Percentiles rank a stretch among this genome's conserved stretches.
phyloP scores from a whole-genome alignment of 345 rosid genomes.

The Populus pruinosa region DNA sequence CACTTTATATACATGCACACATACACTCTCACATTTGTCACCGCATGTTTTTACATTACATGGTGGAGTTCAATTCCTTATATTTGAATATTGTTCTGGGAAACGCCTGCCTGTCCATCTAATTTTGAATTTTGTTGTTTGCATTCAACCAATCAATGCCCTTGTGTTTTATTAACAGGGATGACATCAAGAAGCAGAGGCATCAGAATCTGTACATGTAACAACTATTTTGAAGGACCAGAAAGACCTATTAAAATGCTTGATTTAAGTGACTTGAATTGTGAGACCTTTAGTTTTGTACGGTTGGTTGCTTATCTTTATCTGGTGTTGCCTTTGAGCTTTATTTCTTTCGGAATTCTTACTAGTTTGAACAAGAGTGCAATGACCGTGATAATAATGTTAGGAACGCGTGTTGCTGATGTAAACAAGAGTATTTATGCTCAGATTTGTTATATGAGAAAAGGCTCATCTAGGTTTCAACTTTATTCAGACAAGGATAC shows the following conservation, averaged over 20 bases:
- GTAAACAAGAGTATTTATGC: neutral
- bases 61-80: neutral
- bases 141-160: neutral
- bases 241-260: neutral
- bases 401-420: neutral
- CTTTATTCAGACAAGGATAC: neutral
- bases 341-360: neutral
- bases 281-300: conserved; percentile 6
- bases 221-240: conserved; percentile 4
- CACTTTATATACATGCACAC: neutral
- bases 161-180: conserved; percentile 15
- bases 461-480: neutral
- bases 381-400: neutral
- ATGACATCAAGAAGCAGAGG: conserved; percentile 2
- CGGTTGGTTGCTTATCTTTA: conserved; percentile 11
- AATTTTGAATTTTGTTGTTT: neutral
- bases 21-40: too few species aligned
- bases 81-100: neutral
- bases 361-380: neutral
- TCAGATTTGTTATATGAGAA: neutral
- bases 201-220: conserved; percentile 14
- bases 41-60: neutral
- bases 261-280: neutral
- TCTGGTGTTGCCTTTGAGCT: neutral
- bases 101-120: neutral